These are phyloP conservation scores for Xerocomus potaroensis DNA, from an alignment of 768 basidiomycete species.

Conservation along the genomic window DNA sequence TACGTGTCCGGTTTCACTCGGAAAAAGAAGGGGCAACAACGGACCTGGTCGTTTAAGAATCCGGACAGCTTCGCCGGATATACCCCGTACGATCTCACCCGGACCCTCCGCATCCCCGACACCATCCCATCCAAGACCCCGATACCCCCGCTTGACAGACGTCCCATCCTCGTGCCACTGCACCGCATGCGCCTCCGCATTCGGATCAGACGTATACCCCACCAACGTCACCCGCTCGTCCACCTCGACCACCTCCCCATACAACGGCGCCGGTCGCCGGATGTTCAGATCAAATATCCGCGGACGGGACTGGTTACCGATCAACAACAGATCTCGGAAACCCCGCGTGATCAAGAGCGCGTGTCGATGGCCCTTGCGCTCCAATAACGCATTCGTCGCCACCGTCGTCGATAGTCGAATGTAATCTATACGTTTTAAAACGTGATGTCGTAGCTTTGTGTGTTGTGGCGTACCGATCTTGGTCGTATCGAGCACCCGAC, in stretches of 20 bases:
- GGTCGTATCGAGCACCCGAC: constrained; percentile 61
- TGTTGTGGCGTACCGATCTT: constrained; percentile 82
- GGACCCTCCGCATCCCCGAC: constrained; percentile 69
- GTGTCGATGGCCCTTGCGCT: constrained; percentile 90
- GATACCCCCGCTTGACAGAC: constrained; percentile 59
- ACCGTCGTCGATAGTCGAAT: constrained; percentile 92
- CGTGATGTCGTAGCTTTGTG: too few relatives aligned
- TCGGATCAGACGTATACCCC: constrained; percentile 88
- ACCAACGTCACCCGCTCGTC: constrained; percentile 95
- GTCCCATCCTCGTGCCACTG: constrained; percentile 75
- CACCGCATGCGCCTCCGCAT: constrained; percentile 69
- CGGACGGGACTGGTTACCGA: constrained; percentile 93
- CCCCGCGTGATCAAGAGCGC: constrained; percentile 89
- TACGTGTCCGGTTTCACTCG: too few relatives aligned
- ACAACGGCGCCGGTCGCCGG: constrained; percentile 69
- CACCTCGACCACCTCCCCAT: constrained; percentile 57
- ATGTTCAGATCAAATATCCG: constrained; percentile 95
- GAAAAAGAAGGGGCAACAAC: background rate
- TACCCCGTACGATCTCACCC: constrained; percentile 72
- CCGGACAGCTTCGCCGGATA: constrained; percentile 87
- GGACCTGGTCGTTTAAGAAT: constrained; percentile 69
- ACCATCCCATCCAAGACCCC: constrained; percentile 76
- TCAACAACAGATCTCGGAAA: constrained; percentile 86
- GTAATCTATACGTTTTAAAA: constrained; percentile 55
- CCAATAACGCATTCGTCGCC: constrained; percentile 92